Evolutionary conservation across 139 green algal species (phyloP).

Genomic region (Yamagishiella unicocca): DNA sequence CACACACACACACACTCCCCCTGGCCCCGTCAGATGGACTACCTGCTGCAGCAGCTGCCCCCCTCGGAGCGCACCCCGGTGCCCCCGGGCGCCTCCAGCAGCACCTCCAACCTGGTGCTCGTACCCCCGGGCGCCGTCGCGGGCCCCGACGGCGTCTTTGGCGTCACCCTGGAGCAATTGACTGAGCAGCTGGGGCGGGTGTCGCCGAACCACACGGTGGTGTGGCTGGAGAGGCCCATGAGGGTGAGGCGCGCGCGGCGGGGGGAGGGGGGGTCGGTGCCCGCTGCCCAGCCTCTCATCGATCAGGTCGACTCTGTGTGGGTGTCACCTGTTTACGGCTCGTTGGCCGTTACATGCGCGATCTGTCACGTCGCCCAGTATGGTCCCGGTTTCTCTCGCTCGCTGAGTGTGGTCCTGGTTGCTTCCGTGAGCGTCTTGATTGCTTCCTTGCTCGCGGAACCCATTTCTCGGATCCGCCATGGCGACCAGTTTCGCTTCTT

Average conservation of each 20-base stretch:
- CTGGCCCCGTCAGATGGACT: not conserved
- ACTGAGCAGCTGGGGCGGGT: not conserved
- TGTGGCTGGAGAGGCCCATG: conserved; percentile 31
- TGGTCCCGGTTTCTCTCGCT: not conserved
- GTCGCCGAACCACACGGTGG: not conserved
- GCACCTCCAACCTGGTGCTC: not conserved
- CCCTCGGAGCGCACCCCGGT: not conserved
- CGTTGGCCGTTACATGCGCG: not conserved
- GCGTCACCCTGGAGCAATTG: not conserved
- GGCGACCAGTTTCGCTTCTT: no score
- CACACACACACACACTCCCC: no score
- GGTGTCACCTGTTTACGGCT: not conserved
- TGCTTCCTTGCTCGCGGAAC: no score
- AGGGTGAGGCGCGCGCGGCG: not conserved
- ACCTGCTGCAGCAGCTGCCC: not conserved
- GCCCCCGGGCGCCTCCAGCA: not conserved
- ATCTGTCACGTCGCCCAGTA: not conserved
- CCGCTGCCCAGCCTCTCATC: no score
- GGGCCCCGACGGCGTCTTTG: not conserved
- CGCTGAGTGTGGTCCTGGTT: not conserved
- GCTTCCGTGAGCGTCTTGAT: no score
- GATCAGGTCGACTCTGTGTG: not conserved
- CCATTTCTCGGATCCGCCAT: no score
- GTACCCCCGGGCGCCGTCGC: not conserved
- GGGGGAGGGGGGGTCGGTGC: not conserved